Base-by-base conservation (phyloP, 2,329 filamentous ascomycete genomes). In the Clarireedia monteithiana region DNA sequence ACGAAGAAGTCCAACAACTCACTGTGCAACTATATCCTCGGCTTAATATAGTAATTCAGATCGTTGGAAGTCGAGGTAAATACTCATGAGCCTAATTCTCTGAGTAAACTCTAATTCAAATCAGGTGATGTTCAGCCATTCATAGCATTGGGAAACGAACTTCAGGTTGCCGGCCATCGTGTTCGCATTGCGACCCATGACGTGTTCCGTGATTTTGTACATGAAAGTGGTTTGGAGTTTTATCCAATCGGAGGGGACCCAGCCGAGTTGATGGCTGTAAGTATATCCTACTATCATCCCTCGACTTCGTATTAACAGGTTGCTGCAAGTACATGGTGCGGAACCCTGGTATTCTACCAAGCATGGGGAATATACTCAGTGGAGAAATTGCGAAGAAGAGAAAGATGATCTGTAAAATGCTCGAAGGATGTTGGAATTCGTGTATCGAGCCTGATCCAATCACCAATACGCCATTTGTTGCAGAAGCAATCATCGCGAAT, bases 11-110 rank as follows among this genome's bases (percentile, higher is more conserved):
- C 6, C 3, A 6, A 34, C 7, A 47, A 20, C 20, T 2, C 20
- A 12, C 30, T 10, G 17, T 45, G 6, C 15, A 10, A 6, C n/a
- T n/a, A 20, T 44, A 44, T 9, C 64, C 64, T 4, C 54, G 50
- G 12, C 50, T 92, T 45, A 91, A 91, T 67, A 86, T 94, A 52
- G 87, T 90, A 26, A 85, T 92, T 64, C 90, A 91, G 78, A 86
- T 92, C 6, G 90, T 92, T 61, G 89, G 88, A 5, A 88, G 84
- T 1, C 77, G 88, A 51, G 88, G 88, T 50, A 40, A 14, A 20
- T 50, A 2, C 39, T 14, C 12, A 14, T 2, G 14, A 5, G 2
- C 27, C 5, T 24, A 30, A 5, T 17, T 27, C 14, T 12, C 4
- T 14, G 3, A 17, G 9, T 6, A 20, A 40, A 5, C 40, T 20